Conservation (phyloP, 2,329 filamentous ascomycete species). For the Ilyonectria robusta region DNA sequence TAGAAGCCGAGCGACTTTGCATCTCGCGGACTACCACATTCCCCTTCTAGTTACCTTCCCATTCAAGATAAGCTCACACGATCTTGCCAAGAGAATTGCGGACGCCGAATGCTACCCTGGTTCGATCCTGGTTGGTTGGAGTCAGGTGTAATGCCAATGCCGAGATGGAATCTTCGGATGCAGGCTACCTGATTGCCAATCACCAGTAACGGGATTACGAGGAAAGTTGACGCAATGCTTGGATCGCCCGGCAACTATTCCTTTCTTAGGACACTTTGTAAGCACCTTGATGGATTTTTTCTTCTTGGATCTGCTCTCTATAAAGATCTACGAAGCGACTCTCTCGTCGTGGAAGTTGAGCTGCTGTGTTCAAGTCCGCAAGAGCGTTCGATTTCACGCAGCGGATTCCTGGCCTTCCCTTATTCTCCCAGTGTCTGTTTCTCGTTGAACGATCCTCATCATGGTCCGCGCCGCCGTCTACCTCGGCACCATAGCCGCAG, state of each 20-base stretch:
- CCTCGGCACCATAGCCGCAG: constrained; percentile 30
- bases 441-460: neutral
- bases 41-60: constrained; percentile 11
- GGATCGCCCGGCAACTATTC: neutral
- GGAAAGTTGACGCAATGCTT: neutral
- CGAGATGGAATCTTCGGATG: constrained; percentile 10
- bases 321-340: no score
- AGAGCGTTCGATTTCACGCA: neutral
- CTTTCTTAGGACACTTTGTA: no score
- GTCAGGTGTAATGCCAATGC: neutral
- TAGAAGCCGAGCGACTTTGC: constrained; percentile 7
- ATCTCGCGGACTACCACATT: constrained; percentile 9
- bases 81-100: constrained; percentile 3
- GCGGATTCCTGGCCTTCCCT: neutral
- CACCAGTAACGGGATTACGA: constrained; percentile 6
- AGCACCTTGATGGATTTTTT: no score
- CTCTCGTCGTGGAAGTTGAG: neutral
- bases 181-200: neutral
- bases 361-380: neutral
- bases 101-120: constrained; percentile 8
- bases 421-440: neutral
- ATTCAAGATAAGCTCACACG: constrained; percentile 13
- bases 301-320: no score
- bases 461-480: constrained; percentile 41
- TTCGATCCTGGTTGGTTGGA: constrained; percentile 13